Percentiles rank a stretch among this genome's conserved stretches.
Conservation (phyloP, 306 rosid species). For the Vicia villosa region DNA sequence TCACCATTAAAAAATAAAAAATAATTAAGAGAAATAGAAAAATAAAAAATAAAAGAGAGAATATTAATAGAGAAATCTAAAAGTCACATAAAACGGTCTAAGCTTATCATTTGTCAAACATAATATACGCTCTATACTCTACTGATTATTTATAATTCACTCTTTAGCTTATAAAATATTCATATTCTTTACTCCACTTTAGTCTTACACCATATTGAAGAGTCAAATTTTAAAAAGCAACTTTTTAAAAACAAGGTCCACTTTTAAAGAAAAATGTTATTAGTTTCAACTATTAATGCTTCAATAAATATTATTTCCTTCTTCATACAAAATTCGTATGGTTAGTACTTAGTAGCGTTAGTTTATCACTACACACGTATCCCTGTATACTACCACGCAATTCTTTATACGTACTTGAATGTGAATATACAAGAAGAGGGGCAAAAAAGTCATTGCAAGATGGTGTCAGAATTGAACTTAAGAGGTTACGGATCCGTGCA, state of each 20-base stretch:
- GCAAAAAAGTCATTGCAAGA: neutral
- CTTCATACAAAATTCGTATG: neutral
- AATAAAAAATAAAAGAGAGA: no score
- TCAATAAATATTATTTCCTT: no score
- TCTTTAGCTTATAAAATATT: neutral
- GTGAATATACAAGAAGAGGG: neutral
- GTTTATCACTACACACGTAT: neutral
- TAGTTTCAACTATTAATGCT: no score
- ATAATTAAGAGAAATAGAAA: no score
- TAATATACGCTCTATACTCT: neutral
- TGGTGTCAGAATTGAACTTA: slow-evolving; percentile 16
- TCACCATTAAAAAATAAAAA: no score
- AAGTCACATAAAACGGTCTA: no score
- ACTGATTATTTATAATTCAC: neutral
- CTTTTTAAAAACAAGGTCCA: neutral
- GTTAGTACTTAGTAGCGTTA: neutral
- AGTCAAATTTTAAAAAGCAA: neutral
- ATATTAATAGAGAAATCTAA: no score
- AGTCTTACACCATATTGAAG: neutral
- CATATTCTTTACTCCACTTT: neutral
- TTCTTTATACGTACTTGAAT: slow-evolving; percentile 2
- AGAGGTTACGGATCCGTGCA: slow-evolving; percentile 43
- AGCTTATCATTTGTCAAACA: no score
- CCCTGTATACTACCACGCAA: neutral
- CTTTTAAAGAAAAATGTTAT: no score